Evolutionary conservation across 371 early-diverging fungal genomes (phyloP), one percentile per base, ranked within the genome.

Genomic region (Thermomucor indicae-seudaticae): DNA sequence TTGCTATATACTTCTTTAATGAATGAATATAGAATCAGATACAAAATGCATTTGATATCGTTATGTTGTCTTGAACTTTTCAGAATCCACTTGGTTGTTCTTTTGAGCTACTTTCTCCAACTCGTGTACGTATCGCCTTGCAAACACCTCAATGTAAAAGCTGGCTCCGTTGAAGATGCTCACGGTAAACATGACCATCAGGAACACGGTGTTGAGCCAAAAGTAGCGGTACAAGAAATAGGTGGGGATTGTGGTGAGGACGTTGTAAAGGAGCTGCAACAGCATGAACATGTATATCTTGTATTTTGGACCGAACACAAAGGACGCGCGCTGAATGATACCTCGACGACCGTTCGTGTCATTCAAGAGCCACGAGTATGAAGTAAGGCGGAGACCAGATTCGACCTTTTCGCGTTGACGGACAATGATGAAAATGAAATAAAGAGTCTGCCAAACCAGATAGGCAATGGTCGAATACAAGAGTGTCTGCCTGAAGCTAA

Each of bases 141-240:
- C 77, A 47, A 86, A 86, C 0, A 86, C 84, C 44, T 86, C 87
- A 64, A 88, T 79, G 64, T 88, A 88, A 47, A 82, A 88, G 52
- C 70, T 74, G 0, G 85, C 86, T 0, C 86, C 89, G 37, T 86
- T 86, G 77, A 80, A 86, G 5, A 85, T 80, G 47, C 83, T 79
- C 34, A 75, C 77, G 16, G 67, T 69, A 51, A 85, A 72, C 64
- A 84, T 71, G 27, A 56, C 44, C 6, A 81, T 65, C 40, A 88
- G 55, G 43, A 81, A 84, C 0, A 55, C 42, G 5, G 85, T 78
- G 54, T 88, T 79, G 17, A 82, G 51, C 63, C 70, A 76, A 55
- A 78, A 77, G 48, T 58, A 58, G 29, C 67, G 62, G 56, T 74
- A 78, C 34, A 72, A 49, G 32, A 76, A 54, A 42, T 49, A 65